These are phyloP conservation scores for Phytophthora tubulina DNA, from an alignment of 352 stramenopile genomes.

Conservation along the genomic window DNA sequence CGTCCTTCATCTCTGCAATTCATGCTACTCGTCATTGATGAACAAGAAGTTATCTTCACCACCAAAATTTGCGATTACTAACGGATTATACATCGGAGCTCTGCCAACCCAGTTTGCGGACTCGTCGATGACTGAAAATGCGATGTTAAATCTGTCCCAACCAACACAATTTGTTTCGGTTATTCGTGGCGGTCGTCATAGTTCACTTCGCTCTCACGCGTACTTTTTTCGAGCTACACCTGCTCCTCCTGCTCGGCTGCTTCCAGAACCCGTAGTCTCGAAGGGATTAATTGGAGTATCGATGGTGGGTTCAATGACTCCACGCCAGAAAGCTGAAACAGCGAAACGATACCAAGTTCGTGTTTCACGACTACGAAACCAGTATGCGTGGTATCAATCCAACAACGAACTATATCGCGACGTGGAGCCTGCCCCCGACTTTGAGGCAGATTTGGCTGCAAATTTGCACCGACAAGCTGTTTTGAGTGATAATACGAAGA, in stretches of 20 bases:
- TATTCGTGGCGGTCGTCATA: constrained; percentile 24
- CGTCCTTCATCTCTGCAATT: not conserved
- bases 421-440: not conserved
- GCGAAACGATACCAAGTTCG: constrained; percentile 21
- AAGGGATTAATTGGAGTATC: constrained; percentile 26
- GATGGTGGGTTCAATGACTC: constrained; percentile 30
- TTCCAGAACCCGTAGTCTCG: constrained; percentile 2
- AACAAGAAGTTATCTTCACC: not conserved
- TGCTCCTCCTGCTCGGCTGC: not conserved
- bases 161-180: constrained; percentile 33
- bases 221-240: constrained; percentile 34
- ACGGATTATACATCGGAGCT: constrained; percentile 3
- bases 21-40: not conserved
- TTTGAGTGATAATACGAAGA: not conserved
- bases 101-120: constrained; percentile 1
- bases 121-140: constrained; percentile 23
- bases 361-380: constrained; percentile 1
- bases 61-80: not conserved
- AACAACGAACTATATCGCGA: constrained; percentile 4
- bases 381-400: constrained; percentile 12
- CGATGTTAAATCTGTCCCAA: constrained; percentile 36
- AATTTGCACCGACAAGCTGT: not conserved
- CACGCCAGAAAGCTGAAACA: constrained; percentile 26
- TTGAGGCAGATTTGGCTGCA: not conserved
- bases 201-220: constrained; percentile 22